Conservation (phyloP, 352 stramenopile species). For the Phytophthora pini region DNA sequence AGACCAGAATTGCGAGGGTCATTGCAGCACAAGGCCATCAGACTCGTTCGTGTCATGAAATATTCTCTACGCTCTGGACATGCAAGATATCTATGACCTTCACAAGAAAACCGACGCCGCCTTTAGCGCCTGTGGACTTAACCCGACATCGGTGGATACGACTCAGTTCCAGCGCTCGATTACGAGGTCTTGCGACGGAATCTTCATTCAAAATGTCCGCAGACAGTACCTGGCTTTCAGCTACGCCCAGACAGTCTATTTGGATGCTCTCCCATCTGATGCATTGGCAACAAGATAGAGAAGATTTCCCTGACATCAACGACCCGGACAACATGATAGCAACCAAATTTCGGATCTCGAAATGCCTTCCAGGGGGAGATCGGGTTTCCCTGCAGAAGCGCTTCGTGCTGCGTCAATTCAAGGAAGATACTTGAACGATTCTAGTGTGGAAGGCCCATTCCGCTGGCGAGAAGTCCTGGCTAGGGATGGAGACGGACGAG, state of each 20-base stretch:
- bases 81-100: neutral
- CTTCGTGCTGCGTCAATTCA: neutral
- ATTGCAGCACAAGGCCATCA: neutral
- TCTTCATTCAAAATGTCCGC: neutral
- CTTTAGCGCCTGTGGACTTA: neutral
- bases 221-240: neutral
- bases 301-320: neutral
- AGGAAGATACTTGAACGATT: neutral
- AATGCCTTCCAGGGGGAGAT: neutral
- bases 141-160: neutral
- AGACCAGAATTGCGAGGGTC: neutral
- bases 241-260: neutral
- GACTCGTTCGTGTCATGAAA: neutral
- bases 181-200: neutral
- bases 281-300: neutral
- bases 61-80: neutral
- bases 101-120: neutral
- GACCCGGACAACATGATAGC: neutral
- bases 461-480: neutral
- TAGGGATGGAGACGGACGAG: neutral
- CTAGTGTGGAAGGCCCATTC: neutral
- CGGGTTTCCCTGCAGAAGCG: neutral
- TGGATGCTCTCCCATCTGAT: neutral
- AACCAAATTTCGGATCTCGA: neutral
- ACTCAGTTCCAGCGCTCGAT: neutral